Conservation (phyloP, 2,329 filamentous ascomycete species). For the Mariannaea sp. region DNA sequence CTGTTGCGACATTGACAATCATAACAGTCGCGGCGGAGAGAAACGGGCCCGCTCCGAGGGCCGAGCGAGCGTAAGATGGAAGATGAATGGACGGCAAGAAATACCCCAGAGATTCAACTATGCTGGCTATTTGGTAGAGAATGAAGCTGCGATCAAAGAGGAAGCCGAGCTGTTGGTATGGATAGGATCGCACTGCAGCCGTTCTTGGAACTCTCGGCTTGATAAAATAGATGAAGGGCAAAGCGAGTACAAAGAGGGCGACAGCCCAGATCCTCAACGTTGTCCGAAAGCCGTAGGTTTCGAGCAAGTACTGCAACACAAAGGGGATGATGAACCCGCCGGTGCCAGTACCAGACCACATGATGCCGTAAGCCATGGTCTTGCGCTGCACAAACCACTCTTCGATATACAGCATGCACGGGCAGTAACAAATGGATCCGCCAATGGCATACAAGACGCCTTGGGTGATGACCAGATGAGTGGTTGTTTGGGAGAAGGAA, state of each 20-base stretch:
- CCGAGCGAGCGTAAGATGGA: conserved; percentile 54
- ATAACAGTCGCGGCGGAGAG: conserved; percentile 58
- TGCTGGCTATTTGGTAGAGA: conserved; percentile 59
- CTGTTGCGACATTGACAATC: conserved; percentile 59
- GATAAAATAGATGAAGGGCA: conserved; percentile 57
- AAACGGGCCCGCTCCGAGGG: conserved; percentile 51
- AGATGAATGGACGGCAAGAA: conserved; percentile 64
- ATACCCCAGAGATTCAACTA: conserved; percentile 61
- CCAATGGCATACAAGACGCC: conserved; percentile 62
- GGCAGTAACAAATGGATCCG: conserved; percentile 56
- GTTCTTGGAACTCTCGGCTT: conserved; percentile 53
- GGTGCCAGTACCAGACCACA: conserved; percentile 43
- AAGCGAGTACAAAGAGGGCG: conserved; percentile 51
- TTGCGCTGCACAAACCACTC: conserved; percentile 55
- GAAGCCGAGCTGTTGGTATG: conserved; percentile 50
- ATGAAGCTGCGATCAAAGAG: conserved; percentile 56
- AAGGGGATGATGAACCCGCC: conserved; percentile 8
- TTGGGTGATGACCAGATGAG: conserved; percentile 59
- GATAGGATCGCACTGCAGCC: conserved; percentile 26
- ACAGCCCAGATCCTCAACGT: conserved; percentile 48
- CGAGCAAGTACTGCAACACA: conserved; percentile 1
- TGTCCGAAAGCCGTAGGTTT: background rate
- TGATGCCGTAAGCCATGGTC: conserved; percentile 58
- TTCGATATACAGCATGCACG: conserved; percentile 59
- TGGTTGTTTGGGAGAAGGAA: conserved; percentile 53